Evolutionary conservation across 1,284 basidiomycete species (phyloP).

Genomic region (Puccinia coronata): DNA sequence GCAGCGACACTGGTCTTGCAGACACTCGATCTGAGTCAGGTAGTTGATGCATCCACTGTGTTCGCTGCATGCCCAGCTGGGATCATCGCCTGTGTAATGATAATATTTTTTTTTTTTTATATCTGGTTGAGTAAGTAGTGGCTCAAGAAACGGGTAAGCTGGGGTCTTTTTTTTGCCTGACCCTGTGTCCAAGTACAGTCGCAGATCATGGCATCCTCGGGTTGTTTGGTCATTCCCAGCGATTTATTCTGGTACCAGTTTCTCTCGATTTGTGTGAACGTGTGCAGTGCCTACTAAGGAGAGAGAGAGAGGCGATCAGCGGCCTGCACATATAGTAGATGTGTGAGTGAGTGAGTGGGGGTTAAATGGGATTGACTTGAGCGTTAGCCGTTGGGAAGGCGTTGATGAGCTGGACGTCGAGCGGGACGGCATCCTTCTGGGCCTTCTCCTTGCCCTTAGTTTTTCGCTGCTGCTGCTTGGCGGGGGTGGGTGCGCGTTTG

Average conservation of each 20-base stretch:
- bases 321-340: neutral
- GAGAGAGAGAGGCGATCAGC: neutral
- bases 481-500: no score
- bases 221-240: constrained; percentile 81
- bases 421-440: neutral
- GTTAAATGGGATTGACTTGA: neutral
- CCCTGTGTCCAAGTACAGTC: constrained; percentile 81
- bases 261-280: constrained; percentile 72
- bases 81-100: constrained; percentile 64
- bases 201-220: constrained; percentile 87
- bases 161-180: constrained; percentile 63
- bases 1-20: constrained; percentile 83
- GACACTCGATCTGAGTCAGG: constrained; percentile 93
- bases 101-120: constrained; percentile 50
- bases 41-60: constrained; percentile 94
- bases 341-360: neutral
- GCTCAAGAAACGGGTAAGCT: no score
- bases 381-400: constrained; percentile 19
- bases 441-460: constrained; percentile 25
- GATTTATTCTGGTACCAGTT: constrained; percentile 87
- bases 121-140: no score
- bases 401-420: constrained; percentile 20
- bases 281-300: constrained; percentile 65
- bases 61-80: constrained; percentile 76
- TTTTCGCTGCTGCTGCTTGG: constrained; percentile 15